Evolutionary conservation across 768 basidiomycete species (phyloP), one percentile per base, ranked within the genome.

Genomic region (Serendipita sp.): DNA sequence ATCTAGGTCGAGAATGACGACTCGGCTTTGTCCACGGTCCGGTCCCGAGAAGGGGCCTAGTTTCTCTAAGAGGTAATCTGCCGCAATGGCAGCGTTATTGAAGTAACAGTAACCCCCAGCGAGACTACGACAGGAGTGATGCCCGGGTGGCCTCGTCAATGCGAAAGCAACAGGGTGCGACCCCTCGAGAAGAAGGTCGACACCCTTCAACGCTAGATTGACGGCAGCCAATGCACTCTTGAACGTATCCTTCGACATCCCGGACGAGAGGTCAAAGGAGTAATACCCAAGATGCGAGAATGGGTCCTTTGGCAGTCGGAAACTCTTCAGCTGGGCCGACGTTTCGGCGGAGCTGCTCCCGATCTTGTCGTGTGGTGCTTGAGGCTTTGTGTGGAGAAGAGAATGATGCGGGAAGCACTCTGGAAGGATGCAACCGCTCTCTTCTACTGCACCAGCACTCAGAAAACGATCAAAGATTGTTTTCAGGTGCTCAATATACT

Each of bases 41-140:
- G 50, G 50, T 11, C 24, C 14, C 14, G 16, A 7, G 20, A 14
- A 24, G n/a, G 42, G 61, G 26, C 42, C n/a, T n/a, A 62, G 31
- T 34, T 48, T 64, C 3, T n/a, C 24, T 42, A 72, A 72, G 7
- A 72, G 66, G 45, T 65, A 69, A 7, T 68, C 68, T n/a, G 71
- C 69, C 1, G 73, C 71, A 58, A 74, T 69, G 7, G 72, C 71
- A 14, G 67, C 69, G 24, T 73, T 73, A 53, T 71, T 71, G 58
- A 74, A 45, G 65, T 68, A 73, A 64, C 74, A 74, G 62, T 74
- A 75, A 3, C 74, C 72, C 14, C 73, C 74, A 61, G 70, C 70
- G 28, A 73, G 60, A 0, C 65, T 41, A 1, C 64, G 60, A 1
- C 71, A 67, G 1, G 73, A 70, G 53, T 74, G 73, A 51, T 73